Percentiles rank a stretch among this genome's conserved stretches.
Conservation (phyloP, 306 rosid species). For the Lupinus albus region DNA sequence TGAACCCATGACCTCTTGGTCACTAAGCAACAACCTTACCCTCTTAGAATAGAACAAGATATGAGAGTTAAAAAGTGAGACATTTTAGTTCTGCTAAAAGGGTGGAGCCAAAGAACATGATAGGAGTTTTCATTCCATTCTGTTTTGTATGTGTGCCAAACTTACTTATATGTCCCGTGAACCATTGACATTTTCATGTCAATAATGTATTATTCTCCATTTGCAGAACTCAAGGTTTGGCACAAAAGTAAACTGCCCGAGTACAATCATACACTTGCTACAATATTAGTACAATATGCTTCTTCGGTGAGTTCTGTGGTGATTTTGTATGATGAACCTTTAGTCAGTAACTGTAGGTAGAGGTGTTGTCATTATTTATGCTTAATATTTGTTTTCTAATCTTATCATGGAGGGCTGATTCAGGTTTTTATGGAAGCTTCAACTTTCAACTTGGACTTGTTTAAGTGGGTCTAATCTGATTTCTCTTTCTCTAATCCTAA, state of each 20-base stretch:
- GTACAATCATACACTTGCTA: conserved; percentile 81
- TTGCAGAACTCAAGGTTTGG: conserved; percentile 58
- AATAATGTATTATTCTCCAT: conserved; percentile 15
- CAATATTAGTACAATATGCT: conserved; percentile 77
- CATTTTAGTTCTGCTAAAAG: no score
- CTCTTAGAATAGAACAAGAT: no score
- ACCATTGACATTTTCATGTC: conserved; percentile 13
- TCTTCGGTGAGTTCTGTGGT: conserved; percentile 66
- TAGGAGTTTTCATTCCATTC: no score
- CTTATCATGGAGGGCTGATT: conserved; percentile 29
- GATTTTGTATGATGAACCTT: conserved; percentile 15
- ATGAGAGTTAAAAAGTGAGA: no score
- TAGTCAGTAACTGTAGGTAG: background rate
- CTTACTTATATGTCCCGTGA: background rate
- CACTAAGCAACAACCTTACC: no score
- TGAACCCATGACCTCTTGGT: no score
- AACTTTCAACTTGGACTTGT: background rate
- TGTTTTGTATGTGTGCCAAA: no score
- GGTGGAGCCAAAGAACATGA: no score
- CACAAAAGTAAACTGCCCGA: conserved; percentile 16
- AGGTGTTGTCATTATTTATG: conserved; percentile 14
- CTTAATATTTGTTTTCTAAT: conserved; percentile 25
- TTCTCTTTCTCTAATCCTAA: background rate
- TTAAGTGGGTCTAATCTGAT: background rate
- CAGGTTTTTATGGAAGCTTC: conserved; percentile 18